These are phyloP conservation scores for Adansonia madagascariensis DNA, from an alignment of 441 rosid genomes.

Conservation along the genomic window DNA sequence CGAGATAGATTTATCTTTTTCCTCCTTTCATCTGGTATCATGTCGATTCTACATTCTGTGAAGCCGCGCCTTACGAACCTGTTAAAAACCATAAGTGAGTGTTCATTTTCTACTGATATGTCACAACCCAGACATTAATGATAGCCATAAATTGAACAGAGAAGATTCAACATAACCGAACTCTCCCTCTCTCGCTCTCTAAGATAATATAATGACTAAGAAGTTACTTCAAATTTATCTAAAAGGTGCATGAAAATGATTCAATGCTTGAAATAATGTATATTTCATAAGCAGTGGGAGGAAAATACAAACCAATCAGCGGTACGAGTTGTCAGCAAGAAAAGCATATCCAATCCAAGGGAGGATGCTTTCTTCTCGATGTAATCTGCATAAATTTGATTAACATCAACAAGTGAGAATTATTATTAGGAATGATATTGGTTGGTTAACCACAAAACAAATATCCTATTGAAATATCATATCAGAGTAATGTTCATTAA, in stretches of 20 bases:
- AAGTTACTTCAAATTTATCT: neutral
- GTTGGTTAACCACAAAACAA: neutral
- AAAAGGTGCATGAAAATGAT: neutral
- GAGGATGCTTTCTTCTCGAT: conserved; percentile 85
- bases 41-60: conserved; percentile 67
- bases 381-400: conserved; percentile 55
- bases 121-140: neutral
- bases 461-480: neutral
- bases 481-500: neutral
- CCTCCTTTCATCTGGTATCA: conserved; percentile 69
- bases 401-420: conserved; percentile 5
- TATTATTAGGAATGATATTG: conserved; percentile 1
- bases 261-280: neutral
- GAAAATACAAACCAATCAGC: conserved; percentile 73
- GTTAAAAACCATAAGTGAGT: conserved; percentile 19
- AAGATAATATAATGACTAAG: neutral
- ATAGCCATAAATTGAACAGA: neutral
- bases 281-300: conserved; percentile 11
- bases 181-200: neutral
- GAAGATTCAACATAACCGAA: neutral
- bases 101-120: neutral
- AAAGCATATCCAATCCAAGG: conserved; percentile 71
- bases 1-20: conserved; percentile 76
- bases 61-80: conserved; percentile 91
- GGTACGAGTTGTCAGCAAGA: conserved; percentile 84